phyloP scores from a whole-genome alignment of 805 yeast species.

The Saturnispora dispora region DNA sequence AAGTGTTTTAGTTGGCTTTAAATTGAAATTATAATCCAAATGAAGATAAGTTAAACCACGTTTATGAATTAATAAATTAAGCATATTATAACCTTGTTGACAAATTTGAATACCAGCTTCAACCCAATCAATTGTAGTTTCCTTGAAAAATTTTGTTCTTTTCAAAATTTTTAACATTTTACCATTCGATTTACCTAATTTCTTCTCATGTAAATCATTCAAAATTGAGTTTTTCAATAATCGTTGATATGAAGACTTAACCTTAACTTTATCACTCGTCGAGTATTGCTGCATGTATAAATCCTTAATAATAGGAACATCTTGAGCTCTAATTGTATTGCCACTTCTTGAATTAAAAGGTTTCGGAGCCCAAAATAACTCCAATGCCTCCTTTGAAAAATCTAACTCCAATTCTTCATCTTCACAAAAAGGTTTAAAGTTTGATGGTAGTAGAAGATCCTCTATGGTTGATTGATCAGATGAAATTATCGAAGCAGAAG shows the following conservation, averaged over 20 bases:
- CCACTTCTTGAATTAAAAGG: constrained; percentile 81
- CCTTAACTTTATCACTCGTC: constrained; percentile 57
- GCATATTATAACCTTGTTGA: constrained; percentile 89
- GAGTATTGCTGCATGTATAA: constrained; percentile 72
- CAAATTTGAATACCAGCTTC: constrained; percentile 96
- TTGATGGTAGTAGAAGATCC: constrained; percentile 29
- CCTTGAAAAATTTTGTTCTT: constrained; percentile 80
- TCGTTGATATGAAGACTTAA: constrained; percentile 81
- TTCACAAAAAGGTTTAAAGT: constrained; percentile 44
- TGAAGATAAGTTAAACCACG: constrained; percentile 88
- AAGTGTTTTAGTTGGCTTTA: constrained; percentile 92
- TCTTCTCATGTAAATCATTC: constrained; percentile 53
- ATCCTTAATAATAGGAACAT: constrained; percentile 71
- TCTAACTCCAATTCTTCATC: constrained; percentile 38
- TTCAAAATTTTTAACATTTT: constrained; percentile 57
- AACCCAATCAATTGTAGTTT: constrained; percentile 93
- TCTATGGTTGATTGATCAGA: constrained; percentile 23
- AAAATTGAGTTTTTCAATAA: constrained; percentile 67
- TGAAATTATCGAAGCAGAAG: constrained; percentile 11
- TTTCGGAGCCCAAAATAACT: constrained; percentile 70
- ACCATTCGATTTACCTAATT: constrained; percentile 38
- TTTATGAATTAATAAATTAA: constrained; percentile 79
- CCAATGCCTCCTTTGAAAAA: constrained; percentile 47
- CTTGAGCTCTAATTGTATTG: constrained; percentile 70
- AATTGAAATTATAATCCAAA: constrained; percentile 88